Evolutionary conservation across 2,329 filamentous ascomycete species (phyloP).

Genomic region (Cladosporium sp.): DNA sequence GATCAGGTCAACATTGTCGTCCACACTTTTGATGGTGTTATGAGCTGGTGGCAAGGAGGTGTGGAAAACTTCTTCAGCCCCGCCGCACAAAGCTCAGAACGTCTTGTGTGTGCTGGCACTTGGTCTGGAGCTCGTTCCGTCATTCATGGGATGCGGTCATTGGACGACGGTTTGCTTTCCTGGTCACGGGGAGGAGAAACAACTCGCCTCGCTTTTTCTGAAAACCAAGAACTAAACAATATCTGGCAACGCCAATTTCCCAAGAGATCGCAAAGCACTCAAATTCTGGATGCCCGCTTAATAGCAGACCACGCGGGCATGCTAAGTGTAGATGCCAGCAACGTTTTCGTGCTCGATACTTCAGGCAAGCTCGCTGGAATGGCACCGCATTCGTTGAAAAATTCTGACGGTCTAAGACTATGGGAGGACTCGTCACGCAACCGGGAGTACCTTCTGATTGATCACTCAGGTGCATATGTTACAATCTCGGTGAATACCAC

Average conservation of each 20-base stretch:
- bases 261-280: neutral
- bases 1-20: slow-evolving; percentile 54
- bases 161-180: neutral
- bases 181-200: neutral
- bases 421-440: neutral
- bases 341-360: neutral
- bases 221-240: neutral
- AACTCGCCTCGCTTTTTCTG: neutral
- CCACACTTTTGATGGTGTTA: slow-evolving; percentile 80
- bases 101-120: slow-evolving; percentile 12
- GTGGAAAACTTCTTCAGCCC: slow-evolving; percentile 80
- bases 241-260: neutral
- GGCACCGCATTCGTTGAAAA: neutral
- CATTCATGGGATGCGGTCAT: neutral
- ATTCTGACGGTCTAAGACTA: neutral
- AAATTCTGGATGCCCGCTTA: neutral
- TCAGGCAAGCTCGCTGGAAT: neutral
- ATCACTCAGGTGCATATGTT: neutral
- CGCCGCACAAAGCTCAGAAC: slow-evolving; percentile 21
- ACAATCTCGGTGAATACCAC: neutral
- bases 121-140: neutral
- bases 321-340: neutral
- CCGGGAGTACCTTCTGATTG: neutral
- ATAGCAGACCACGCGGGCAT: neutral
- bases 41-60: slow-evolving; percentile 76